A percentile compares a stretch with the other conserved stretches of the same genome.
These are phyloP conservation scores for Serendipita sp. DNA, from an alignment of 768 basidiomycete genomes.

Conservation along the genomic window DNA sequence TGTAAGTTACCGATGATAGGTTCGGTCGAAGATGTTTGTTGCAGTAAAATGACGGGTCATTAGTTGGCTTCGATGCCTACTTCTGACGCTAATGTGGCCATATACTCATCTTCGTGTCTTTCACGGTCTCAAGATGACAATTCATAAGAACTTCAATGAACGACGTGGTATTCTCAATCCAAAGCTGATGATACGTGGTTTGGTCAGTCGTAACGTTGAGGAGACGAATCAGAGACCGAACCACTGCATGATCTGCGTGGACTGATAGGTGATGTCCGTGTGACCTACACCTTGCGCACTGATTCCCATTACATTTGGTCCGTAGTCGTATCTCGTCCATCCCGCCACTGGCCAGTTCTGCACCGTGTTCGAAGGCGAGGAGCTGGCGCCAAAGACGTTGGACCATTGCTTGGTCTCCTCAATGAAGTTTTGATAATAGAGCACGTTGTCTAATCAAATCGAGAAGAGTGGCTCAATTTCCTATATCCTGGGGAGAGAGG, in stretches of 20 bases:
- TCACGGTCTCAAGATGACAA: no score
- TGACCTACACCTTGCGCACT: background rate
- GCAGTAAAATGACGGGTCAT: no score
- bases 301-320: background rate
- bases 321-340: background rate
- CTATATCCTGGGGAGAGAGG: background rate
- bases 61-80: no score
- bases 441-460: slow-evolving; percentile 26
- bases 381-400: slow-evolving; percentile 32
- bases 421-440: slow-evolving; percentile 33
- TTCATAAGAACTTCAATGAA: no score
- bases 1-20: no score
- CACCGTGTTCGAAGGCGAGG: slow-evolving; percentile 20
- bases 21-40: no score
- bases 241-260: background rate
- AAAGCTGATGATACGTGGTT: no score
- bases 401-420: slow-evolving; percentile 43
- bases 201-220: no score
- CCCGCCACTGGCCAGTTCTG: background rate
- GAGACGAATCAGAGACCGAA: background rate
- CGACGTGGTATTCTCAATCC: no score
- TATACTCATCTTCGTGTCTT: no score
- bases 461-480: background rate
- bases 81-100: no score
- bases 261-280: background rate